Evolutionary conservation across 1,284 basidiomycete genomes (phyloP), one percentile per base, ranked within the genome.

Genomic region (Heterobasidion parviporum): DNA sequence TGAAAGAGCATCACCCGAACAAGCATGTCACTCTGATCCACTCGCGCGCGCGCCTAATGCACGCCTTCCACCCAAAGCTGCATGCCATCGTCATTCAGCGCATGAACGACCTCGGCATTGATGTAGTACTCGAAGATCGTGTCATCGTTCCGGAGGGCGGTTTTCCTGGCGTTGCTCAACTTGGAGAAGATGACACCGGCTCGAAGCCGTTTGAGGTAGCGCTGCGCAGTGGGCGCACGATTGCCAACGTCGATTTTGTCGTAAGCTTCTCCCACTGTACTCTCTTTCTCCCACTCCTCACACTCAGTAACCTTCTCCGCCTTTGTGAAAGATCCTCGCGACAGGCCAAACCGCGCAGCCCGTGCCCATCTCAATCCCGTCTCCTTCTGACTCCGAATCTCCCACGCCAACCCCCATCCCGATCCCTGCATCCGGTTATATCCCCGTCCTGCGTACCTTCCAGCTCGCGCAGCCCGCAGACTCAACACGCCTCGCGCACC

Each of bases 1-100:
- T 76, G 57, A 72, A 71, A 53, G 73, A 74, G 54, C 58, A 68
- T 12, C 70, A 69, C 60, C 68, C 72, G 0, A 52, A 61, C 57
- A 74, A 74, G 60, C 60, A 65, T 15, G 68, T 79, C 38, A 76
- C 74, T 3, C 60, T 79, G 38, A 67, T 78, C 6, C 76, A 78
- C 59, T 74, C 73, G 4, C 68, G 75, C 32, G 63, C 68, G n/a
- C 68, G 66, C 2, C 64, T 79, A 36, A 67, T 79, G 64, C 70
- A 72, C 20, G 62, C 67, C 7, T 79, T 75, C 64, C 67, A 75
- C 57, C 57, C 63, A 1, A 57, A 64, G 48, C 61, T 78, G 26
- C 72, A 77, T 60, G 65, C 68, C 0, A 57, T 72, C 43, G 67
- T 68, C 12, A 56, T 62, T 54, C 62, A 62, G 44, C 63, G 71